Evolutionary conservation across 352 stramenopile species (phyloP).

Genomic region (Phytophthora kernoviae): DNA sequence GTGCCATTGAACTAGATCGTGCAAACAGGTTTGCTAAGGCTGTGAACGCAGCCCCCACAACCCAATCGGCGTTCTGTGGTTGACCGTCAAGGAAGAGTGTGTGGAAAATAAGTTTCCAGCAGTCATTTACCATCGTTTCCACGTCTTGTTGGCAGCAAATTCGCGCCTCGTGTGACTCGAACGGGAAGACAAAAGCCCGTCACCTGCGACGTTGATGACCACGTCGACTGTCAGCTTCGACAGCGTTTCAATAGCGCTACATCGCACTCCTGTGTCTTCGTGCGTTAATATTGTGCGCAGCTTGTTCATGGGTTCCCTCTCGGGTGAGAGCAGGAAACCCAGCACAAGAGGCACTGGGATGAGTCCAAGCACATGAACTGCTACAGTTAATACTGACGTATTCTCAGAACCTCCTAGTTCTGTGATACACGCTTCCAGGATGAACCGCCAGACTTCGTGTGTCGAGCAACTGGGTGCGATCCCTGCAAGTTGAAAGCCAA

Average conservation of each 20-base stretch:
- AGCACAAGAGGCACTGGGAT: constrained; percentile 66
- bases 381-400: constrained; percentile 46
- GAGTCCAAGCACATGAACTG: constrained; percentile 59
- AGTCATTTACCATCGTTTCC: constrained; percentile 74
- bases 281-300: constrained; percentile 69
- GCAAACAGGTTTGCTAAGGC: constrained; percentile 68
- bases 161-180: constrained; percentile 83
- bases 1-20: constrained; percentile 43
- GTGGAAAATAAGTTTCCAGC: constrained; percentile 85
- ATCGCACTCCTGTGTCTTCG: constrained; percentile 64
- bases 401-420: constrained; percentile 81
- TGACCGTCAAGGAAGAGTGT: constrained; percentile 40
- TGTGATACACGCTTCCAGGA: constrained; percentile 61
- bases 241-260: constrained; percentile 61
- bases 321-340: constrained; percentile 61
- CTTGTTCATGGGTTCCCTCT: constrained; percentile 84
- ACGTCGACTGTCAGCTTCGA: constrained; percentile 57
- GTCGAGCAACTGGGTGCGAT: constrained; percentile 62
- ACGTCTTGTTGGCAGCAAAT: constrained; percentile 85
- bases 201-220: constrained; percentile 51
- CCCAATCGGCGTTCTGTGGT: constrained; percentile 18
- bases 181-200: constrained; percentile 76
- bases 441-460: constrained; percentile 61
- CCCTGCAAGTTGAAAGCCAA: constrained; percentile 70
- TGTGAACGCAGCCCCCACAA: constrained; percentile 53